A percentile compares a stretch with the other conserved stretches of the same genome.
Conservation (phyloP, 148 eudicot species). For the Camellia lanceoleosa region DNA sequence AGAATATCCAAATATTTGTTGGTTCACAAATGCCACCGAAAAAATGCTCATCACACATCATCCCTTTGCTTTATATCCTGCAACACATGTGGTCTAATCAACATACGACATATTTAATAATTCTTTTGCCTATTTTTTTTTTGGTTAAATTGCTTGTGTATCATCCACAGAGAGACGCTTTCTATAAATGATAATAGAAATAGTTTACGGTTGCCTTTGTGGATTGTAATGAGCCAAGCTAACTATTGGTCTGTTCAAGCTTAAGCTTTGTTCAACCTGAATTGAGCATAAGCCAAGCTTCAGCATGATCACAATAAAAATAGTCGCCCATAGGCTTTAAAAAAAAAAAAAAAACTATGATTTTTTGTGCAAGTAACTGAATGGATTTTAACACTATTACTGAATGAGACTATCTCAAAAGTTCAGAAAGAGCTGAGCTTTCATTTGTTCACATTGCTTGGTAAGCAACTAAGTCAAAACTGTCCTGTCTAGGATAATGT, state of each 20-base stretch:
- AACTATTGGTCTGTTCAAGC: neutral
- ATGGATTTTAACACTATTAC: neutral
- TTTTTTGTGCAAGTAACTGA: neutral
- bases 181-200: neutral
- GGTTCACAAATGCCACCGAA: neutral
- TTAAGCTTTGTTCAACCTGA: neutral
- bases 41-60: neutral
- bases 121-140: neutral
- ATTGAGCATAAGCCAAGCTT: neutral
- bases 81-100: neutral
- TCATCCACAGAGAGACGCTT: neutral
- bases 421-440: neutral
- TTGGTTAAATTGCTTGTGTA: neutral
- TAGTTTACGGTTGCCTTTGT: neutral
- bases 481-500: neutral
- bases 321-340: neutral
- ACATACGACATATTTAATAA: neutral
- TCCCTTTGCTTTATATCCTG: constrained; percentile 4
- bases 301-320: neutral
- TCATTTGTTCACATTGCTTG: neutral
- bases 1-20: constrained; percentile 7
- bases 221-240: neutral
- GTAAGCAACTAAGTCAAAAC: neutral
- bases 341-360: neutral
- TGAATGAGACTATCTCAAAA: neutral